phyloP scores from a whole-genome alignment of 2,329 filamentous ascomycete genomes.

The Trichoderma simmonsii region DNA sequence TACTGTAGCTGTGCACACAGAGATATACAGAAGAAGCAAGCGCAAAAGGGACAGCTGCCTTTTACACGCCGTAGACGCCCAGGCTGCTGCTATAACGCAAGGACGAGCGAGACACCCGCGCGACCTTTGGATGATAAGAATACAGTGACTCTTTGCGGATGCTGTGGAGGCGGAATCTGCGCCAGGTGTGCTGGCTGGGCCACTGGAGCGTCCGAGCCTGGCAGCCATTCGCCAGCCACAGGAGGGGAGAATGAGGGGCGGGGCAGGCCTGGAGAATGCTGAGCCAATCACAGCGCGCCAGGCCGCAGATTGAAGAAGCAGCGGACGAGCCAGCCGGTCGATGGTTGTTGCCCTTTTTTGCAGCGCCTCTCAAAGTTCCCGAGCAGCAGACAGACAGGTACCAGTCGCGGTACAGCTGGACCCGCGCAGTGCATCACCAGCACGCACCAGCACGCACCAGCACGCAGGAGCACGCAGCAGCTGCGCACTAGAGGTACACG shows the following conservation, averaged over 20 bases:
- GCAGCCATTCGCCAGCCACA: conserved; percentile 10
- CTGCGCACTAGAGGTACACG: neutral
- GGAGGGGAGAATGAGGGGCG: neutral
- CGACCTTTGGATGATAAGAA: neutral
- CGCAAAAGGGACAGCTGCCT: no score
- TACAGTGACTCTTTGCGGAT: neutral
- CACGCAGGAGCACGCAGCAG: no score
- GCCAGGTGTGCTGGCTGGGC: conserved; percentile 11
- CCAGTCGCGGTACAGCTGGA: neutral
- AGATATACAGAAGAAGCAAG: no score
- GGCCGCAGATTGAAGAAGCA: neutral
- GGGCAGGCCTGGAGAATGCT: neutral
- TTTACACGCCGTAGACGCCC: neutral
- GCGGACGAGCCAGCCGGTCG: neutral
- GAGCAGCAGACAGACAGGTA: neutral
- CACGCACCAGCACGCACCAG: neutral
- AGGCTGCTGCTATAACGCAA: neutral
- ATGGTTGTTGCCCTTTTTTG: neutral
- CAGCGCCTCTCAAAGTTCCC: neutral
- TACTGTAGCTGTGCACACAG: no score
- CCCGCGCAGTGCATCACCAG: neutral
- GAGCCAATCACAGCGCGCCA: neutral
- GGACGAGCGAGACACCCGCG: neutral
- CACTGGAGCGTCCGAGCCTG: conserved; percentile 7
- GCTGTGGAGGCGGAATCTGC: conserved; percentile 15